Conservation (phyloP, 306 rosid genomes). For the Cucurbita moschata region DNA sequence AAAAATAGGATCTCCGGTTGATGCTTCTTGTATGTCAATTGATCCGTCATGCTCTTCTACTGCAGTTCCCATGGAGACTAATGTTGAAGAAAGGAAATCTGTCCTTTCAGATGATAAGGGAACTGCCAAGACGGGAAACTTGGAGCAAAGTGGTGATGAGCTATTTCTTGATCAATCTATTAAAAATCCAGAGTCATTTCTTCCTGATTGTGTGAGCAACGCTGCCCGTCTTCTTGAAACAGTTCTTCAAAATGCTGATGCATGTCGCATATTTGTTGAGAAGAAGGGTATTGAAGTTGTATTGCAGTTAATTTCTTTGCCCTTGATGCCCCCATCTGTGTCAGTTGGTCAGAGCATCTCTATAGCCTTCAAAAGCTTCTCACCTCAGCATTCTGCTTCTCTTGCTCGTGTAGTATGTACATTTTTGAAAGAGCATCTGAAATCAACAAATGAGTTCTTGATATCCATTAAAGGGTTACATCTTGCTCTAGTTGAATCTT, state of each 20-base stretch:
- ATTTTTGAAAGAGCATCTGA: constrained; percentile 69
- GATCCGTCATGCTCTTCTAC: constrained; percentile 50
- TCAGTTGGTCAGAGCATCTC: constrained; percentile 82
- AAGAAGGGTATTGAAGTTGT: constrained; percentile 91
- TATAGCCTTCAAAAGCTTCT: constrained; percentile 83
- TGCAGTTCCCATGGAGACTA: constrained; percentile 91
- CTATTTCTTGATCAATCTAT: constrained; percentile 39
- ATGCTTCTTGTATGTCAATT: constrained; percentile 25
- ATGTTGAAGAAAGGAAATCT: constrained; percentile 50
- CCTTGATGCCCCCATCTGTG: constrained; percentile 66
- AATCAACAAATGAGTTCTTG: constrained; percentile 72
- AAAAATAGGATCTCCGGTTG: constrained; percentile 64
- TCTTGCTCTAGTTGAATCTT: constrained; percentile 57
- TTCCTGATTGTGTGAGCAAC: constrained; percentile 81
- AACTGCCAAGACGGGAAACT: constrained; percentile 34
- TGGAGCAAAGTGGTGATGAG: constrained; percentile 41
- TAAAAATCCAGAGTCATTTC: constrained; percentile 51
- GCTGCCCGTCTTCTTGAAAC: constrained; percentile 86
- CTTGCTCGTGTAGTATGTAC: constrained; percentile 84
- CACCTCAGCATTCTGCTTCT: constrained; percentile 81
- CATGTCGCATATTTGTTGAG: constrained; percentile 89
- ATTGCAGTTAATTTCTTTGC: constrained; percentile 66
- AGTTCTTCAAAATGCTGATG: constrained; percentile 91
- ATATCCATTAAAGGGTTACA: constrained; percentile 68
- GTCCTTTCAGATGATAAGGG: constrained; percentile 38